Evolutionary conservation across 306 rosid genomes (phyloP).

Genomic region (Vicia faba): DNA sequence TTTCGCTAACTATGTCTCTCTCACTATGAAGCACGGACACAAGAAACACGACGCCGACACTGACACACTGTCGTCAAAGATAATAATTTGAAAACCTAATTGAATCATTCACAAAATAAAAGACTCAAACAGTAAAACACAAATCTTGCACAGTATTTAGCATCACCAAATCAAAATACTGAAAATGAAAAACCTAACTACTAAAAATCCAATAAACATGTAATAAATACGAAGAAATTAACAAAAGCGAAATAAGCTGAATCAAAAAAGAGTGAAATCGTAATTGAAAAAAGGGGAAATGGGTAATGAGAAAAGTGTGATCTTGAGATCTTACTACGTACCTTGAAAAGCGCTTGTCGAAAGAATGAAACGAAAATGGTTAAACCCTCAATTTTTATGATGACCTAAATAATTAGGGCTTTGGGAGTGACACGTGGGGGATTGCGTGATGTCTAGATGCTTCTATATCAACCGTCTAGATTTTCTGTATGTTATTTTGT

Average conservation of each 20-base stretch:
- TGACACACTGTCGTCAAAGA: too few relatives aligned
- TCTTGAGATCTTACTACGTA: slow-evolving; percentile 31
- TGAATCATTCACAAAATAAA: slow-evolving; percentile 15
- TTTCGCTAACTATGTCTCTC: too few relatives aligned
- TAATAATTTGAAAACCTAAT: background rate
- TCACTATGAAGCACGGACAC: too few relatives aligned
- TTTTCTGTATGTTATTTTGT: background rate
- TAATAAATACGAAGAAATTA: background rate
- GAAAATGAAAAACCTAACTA: background rate
- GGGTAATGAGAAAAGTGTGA: slow-evolving; percentile 9
- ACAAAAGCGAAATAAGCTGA: background rate
- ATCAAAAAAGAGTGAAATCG: slow-evolving; percentile 2
- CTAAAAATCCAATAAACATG: slow-evolving; percentile 8
- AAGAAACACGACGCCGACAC: too few relatives aligned
- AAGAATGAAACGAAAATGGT: background rate
- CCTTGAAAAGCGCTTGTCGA: slow-evolving; percentile 11
- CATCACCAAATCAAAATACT: background rate
- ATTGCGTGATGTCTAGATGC: background rate
- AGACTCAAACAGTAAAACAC: background rate
- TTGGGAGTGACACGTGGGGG: slow-evolving; percentile 34
- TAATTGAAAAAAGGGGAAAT: background rate
- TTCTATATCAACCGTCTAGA: slow-evolving; percentile 1
- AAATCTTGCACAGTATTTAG: slow-evolving; percentile 6
- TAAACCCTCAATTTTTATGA: slow-evolving; percentile 24
- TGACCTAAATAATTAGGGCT: slow-evolving; percentile 21